Percentiles rank a stretch among this genome's conserved stretches.
Evolutionary conservation across 2,329 filamentous ascomycete genomes (phyloP).

Genomic region (Xylariaceae sp.): DNA sequence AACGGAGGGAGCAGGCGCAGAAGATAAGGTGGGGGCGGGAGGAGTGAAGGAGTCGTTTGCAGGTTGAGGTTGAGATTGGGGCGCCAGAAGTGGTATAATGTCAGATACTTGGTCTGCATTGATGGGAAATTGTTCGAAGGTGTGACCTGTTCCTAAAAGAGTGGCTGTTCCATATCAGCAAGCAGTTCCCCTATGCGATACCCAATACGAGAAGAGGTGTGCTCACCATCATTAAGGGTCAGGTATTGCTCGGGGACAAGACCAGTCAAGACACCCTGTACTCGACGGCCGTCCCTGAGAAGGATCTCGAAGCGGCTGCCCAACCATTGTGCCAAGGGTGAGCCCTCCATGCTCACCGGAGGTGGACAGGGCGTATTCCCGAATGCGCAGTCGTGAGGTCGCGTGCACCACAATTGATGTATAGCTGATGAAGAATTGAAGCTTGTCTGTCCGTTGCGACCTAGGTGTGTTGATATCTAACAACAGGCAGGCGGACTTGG

Average conservation of each 20-base stretch:
- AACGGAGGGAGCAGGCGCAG: constrained; percentile 21
- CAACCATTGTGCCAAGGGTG: constrained; percentile 20
- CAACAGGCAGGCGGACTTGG: too few species aligned
- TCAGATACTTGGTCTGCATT: constrained; percentile 22
- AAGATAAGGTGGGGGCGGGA: constrained; percentile 15
- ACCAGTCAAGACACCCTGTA: constrained; percentile 16
- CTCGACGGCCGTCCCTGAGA: constrained; percentile 18
- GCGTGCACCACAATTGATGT: too few species aligned
- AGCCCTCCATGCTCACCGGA: constrained; percentile 10
- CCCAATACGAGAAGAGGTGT: background rate
- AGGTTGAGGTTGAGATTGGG: background rate
- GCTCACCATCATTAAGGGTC: constrained; percentile 18
- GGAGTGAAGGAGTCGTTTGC: constrained; percentile 12
- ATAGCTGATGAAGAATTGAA: too few species aligned
- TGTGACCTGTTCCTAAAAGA: constrained; percentile 13
- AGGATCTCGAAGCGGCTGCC: constrained; percentile 18
- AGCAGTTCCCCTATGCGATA: constrained; percentile 1
- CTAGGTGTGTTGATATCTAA: too few species aligned
- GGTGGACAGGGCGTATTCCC: too few species aligned
- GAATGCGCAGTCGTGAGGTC: too few species aligned
- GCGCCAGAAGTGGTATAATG: constrained; percentile 14
- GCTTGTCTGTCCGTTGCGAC: too few species aligned
- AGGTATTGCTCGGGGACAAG: constrained; percentile 21
- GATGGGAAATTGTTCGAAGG: constrained; percentile 14
- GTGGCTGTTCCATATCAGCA: constrained; percentile 9